phyloP scores from a whole-genome alignment of 2,329 filamentous ascomycete species.

The Aschersonia sp. region DNA sequence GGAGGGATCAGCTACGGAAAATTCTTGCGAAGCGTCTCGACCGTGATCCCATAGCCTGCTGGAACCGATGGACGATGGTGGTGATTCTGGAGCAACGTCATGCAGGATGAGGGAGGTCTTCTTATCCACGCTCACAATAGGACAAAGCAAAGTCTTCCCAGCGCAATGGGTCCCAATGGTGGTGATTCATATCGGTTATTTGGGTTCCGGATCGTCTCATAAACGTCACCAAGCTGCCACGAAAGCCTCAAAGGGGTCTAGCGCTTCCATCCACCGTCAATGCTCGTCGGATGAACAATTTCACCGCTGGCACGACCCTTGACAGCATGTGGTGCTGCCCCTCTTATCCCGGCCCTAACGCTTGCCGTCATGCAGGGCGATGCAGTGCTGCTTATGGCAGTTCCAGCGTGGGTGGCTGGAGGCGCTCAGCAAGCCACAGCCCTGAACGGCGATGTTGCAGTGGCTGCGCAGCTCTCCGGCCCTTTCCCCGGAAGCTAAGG shows the following conservation, averaged over 20 bases:
- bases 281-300: slow-evolving; percentile 7
- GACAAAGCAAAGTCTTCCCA: too few species aligned
- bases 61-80: too few species aligned
- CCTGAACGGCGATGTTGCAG: not conserved
- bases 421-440: not conserved
- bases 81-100: too few species aligned
- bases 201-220: slow-evolving; percentile 12
- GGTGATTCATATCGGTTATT: not conserved
- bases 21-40: not conserved
- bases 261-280: not conserved
- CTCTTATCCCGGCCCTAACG: not conserved
- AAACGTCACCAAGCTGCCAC: not conserved
- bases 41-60: too few species aligned
- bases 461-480: too few species aligned
- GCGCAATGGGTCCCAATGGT: too few species aligned
- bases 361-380: too few species aligned
- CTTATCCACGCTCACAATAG: too few species aligned
- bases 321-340: not conserved
- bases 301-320: not conserved
- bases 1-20: not conserved
- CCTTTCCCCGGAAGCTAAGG: not conserved
- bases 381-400: not conserved
- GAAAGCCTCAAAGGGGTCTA: not conserved
- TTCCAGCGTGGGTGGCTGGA: not conserved
- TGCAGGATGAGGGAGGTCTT: too few species aligned